Base-by-base conservation (phyloP, 441 rosid genomes). In the Eutrema salsugineum region DNA sequence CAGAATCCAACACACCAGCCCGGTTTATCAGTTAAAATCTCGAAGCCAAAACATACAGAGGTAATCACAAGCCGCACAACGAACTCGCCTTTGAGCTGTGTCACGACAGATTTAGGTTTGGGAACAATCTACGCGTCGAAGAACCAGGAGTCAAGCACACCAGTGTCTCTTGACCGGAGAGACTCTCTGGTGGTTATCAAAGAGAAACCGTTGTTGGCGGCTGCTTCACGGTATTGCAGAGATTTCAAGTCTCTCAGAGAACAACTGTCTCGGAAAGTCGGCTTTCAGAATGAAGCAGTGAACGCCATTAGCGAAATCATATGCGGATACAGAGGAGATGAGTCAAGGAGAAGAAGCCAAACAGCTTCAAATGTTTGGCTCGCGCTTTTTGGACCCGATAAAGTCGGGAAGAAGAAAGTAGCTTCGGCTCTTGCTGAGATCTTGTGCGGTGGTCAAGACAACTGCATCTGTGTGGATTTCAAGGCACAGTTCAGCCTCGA, bases 381-480 rank as follows among this genome's bases (percentile, higher is more conserved):
- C 15, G 82, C 84, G 75, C 86, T 94, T 80, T 85, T 90, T 55
- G 99, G 99, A 67, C 91, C 91, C 5, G 97, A 94, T 60, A 76
- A 66, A 66, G 77, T 80, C 27, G 97, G 89, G 28, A 91, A 90
- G 79, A 83, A 76, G 81, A 84, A 79, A 80, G 78, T 88, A 63
- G 97, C 97, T 12, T 68, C 78, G n/a, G 73, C 85, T 36, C 85
- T 94, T 51, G 84, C 95, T 38, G 89, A 90, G 80, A 65, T 72
- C 35, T 73, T 94, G 4, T 82, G 44, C 48, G 83, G 88, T 24
- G 79, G 81, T 63, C 74, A 57, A 65, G 82, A 84, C 11, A 75
- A 76, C 72, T 73, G 87, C 4, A 70, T 91, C 33, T 77, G 71
- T 30, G 78, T 87, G 19, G 92, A 94, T 80, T 79, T 90, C 69